phyloP scores from a whole-genome alignment of 805 yeast species.

The Ascoidea tarda region DNA sequence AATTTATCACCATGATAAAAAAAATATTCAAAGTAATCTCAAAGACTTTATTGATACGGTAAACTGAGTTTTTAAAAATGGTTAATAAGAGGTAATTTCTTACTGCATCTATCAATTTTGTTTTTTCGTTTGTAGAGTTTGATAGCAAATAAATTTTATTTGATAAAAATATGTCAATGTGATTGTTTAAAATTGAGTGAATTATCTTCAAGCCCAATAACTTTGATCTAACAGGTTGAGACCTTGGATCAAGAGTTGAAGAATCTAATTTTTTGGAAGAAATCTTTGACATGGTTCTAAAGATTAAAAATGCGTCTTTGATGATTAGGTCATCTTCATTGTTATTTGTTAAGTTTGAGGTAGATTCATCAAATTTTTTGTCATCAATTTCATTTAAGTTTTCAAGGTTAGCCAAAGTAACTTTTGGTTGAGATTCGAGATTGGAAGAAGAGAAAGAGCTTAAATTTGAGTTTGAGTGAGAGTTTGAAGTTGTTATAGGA shows the following conservation, averaged over 20 bases:
- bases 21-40: conserved; percentile 86
- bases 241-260: conserved; percentile 67
- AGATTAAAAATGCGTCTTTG: conserved; percentile 85
- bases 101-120: conserved; percentile 62
- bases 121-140: conserved; percentile 34
- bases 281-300: conserved; percentile 89
- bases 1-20: conserved; percentile 74
- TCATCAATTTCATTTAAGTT: conserved; percentile 15
- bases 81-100: conserved; percentile 75
- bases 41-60: conserved; percentile 81
- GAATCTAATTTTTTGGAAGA: conserved; percentile 76
- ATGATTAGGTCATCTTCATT: conserved; percentile 30
- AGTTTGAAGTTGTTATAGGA: conserved; percentile 9
- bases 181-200: conserved; percentile 74
- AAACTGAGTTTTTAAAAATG: conserved; percentile 84
- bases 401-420: conserved; percentile 19
- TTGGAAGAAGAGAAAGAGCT: conserved; percentile 1
- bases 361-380: conserved; percentile 12
- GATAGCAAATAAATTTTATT: conserved; percentile 38
- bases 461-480: conserved; percentile 1
- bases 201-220: conserved; percentile 77
- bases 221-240: conserved; percentile 88
- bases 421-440: conserved; percentile 5
- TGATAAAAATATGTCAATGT: conserved; percentile 66
- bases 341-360: conserved; percentile 11